A percentile compares a stretch with the other conserved stretches of the same genome.
These are phyloP conservation scores for Ustilaginoidea virens DNA, from an alignment of 2,329 filamentous ascomycete genomes.

Conservation along the genomic window DNA sequence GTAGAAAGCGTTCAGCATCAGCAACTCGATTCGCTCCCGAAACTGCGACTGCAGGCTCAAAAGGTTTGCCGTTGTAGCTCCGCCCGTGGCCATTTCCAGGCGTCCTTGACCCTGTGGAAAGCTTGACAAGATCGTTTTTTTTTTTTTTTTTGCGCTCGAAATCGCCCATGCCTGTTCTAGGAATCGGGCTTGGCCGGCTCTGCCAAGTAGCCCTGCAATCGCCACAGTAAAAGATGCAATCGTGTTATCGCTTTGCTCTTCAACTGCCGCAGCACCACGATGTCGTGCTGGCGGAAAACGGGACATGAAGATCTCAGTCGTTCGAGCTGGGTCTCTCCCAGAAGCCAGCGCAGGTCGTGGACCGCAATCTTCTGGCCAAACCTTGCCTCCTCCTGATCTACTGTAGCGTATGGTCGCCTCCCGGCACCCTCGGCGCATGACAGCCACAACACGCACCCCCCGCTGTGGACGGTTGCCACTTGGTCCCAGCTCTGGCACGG, in stretches of 20 bases:
- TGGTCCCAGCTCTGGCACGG: conserved; percentile 29
- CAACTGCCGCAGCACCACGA: conserved; percentile 26
- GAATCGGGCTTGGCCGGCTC: too few species aligned
- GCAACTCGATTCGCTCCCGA: too few species aligned
- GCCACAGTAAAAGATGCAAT: conserved; percentile 39
- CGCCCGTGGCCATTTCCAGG: too few species aligned
- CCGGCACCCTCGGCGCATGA: conserved; percentile 9
- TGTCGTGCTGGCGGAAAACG: conserved; percentile 20
- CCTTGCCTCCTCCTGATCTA: conserved; percentile 21
- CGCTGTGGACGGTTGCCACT: conserved; percentile 20
- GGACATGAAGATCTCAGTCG: conserved; percentile 20
- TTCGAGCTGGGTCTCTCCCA: conserved; percentile 30
- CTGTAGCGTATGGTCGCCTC: conserved; percentile 28
- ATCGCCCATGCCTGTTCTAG: too few species aligned
- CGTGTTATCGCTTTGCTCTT: conserved; percentile 22
- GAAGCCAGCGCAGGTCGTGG: conserved; percentile 34
- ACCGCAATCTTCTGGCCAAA: conserved; percentile 28
- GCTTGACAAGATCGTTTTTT: too few species aligned
- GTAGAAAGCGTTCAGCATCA: too few species aligned
- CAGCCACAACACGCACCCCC: conserved; percentile 31
- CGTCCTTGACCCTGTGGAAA: too few species aligned
- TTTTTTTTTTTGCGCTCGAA: too few species aligned
- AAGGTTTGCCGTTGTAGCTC: too few species aligned
- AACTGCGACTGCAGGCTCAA: too few species aligned
- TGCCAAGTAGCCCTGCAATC: conserved; percentile 38